Conservation (phyloP, 805 yeast genomes). For the Metschnikowia similis region DNA sequence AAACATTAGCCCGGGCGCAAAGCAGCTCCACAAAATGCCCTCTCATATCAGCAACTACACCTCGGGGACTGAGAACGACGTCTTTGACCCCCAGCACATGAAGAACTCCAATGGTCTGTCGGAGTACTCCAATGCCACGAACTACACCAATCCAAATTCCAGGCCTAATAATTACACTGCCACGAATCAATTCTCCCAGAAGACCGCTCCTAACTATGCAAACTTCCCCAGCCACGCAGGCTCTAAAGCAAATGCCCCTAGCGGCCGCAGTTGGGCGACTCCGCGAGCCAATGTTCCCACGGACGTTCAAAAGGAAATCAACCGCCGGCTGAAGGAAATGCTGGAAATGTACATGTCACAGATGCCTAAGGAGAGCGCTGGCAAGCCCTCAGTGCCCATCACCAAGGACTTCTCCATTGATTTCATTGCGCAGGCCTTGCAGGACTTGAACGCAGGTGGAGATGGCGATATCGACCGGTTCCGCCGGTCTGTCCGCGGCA, state of each 20-base stretch:
- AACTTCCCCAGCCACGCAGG: no score
- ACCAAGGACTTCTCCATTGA: conserved; percentile 43
- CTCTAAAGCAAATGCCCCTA: conserved; percentile 4
- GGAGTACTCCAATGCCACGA: conserved; percentile 38
- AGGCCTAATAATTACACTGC: not conserved
- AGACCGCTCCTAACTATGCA: no score
- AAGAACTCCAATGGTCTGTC: conserved; percentile 16
- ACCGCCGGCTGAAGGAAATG: conserved; percentile 22
- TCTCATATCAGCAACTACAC: conserved; percentile 14
- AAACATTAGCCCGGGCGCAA: not conserved
- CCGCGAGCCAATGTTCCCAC: conserved; percentile 34
- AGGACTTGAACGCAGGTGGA: conserved; percentile 43
- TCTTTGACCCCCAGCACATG: conserved; percentile 11
- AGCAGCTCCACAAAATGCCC: conserved; percentile 12
- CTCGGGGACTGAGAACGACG: conserved; percentile 13
- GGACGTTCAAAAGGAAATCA: conserved; percentile 37
- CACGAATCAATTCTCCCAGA: no score
- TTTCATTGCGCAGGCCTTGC: conserved; percentile 43
- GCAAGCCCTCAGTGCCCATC: conserved; percentile 28
- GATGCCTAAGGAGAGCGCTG: conserved; percentile 26
- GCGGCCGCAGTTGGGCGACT: conserved; percentile 41
- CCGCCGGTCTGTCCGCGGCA: conserved; percentile 33
- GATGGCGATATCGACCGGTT: conserved; percentile 40
- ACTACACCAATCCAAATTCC: conserved; percentile 16
- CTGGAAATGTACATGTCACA: conserved; percentile 6